These are phyloP conservation scores for Hanseniaspora gamundiae DNA, from an alignment of 1,139 yeast genomes.

Conservation along the genomic window DNA sequence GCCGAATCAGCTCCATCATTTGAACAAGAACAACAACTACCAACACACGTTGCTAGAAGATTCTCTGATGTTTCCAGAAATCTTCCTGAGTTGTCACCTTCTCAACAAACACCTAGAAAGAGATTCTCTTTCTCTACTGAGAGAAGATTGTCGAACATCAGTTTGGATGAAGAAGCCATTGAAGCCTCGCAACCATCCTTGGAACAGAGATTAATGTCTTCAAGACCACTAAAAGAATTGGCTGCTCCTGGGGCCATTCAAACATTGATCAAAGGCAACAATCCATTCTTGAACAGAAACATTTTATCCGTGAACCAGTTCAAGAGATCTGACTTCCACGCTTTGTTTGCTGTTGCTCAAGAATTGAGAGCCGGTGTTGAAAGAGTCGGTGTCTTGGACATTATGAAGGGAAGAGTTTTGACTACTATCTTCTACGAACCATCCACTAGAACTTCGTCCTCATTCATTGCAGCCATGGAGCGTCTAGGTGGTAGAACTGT, in stretches of 20 bases:
- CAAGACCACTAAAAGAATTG: conserved; percentile 55
- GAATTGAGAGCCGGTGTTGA: conserved; percentile 96
- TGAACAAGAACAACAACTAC: conserved; percentile 5
- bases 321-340: conserved; percentile 77
- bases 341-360: conserved; percentile 91
- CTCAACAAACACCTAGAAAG: conserved; percentile 20
- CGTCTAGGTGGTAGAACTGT: conserved; percentile 97
- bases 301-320: conserved; percentile 82
- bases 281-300: conserved; percentile 81
- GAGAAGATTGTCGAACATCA: conserved; percentile 33
- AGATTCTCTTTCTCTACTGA: conserved; percentile 34
- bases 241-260: conserved; percentile 70
- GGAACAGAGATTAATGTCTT: conserved; percentile 46
- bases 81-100: conserved; percentile 23
- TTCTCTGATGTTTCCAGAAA: conserved; percentile 21
- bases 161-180: conserved; percentile 39
- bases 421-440: conserved; percentile 98
- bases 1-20: conserved; percentile 17
- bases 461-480: conserved; percentile 99
- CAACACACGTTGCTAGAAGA: conserved; percentile 8
- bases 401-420: conserved; percentile 79
- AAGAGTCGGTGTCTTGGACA: conserved; percentile 87
- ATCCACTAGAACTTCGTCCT: conserved; percentile 90
- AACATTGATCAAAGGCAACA: conserved; percentile 64
- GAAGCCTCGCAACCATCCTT: conserved; percentile 39